These are phyloP conservation scores for Ustilaginoidea virens DNA, from an alignment of 2,329 filamentous ascomycete species.

Conservation along the genomic window DNA sequence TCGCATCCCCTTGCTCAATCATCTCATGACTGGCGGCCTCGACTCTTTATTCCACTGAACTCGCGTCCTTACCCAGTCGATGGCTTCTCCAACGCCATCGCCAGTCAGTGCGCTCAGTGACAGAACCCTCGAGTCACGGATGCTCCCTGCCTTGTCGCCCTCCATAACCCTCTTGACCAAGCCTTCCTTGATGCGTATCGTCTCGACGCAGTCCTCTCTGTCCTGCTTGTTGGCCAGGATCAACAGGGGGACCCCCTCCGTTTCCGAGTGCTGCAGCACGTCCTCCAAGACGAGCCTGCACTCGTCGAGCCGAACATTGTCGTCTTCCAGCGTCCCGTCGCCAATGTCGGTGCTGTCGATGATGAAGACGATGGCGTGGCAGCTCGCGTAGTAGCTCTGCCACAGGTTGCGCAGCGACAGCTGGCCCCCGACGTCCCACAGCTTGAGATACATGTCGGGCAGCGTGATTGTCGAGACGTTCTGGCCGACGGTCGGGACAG, in stretches of 20 bases:
- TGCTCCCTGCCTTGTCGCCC: slow-evolving; percentile 72
- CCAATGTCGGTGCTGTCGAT: slow-evolving; percentile 91
- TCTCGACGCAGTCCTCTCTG: slow-evolving; percentile 91
- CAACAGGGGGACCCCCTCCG: slow-evolving; percentile 79
- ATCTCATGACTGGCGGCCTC: slow-evolving; percentile 85
- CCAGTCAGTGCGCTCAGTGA: slow-evolving; percentile 83
- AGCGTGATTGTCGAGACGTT: slow-evolving; percentile 87
- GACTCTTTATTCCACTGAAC: slow-evolving; percentile 96
- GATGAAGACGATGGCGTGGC: slow-evolving; percentile 95
- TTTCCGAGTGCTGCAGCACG: slow-evolving; percentile 73
- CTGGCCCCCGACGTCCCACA: slow-evolving; percentile 97
- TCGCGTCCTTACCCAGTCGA: slow-evolving; percentile 89
- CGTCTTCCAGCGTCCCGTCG: slow-evolving; percentile 51
- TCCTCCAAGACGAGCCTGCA: slow-evolving; percentile 81
- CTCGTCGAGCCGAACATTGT: slow-evolving; percentile 58
- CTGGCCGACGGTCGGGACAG: slow-evolving; percentile 91
- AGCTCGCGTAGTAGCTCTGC: slow-evolving; percentile 89
- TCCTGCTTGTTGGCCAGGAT: slow-evolving; percentile 97
- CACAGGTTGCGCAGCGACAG: slow-evolving; percentile 77
- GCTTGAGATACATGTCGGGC: slow-evolving; percentile 91
- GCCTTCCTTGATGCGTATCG: slow-evolving; percentile 93
- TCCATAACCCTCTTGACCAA: slow-evolving; percentile 92
- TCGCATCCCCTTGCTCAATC: slow-evolving; percentile 7
- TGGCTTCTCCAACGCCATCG: slow-evolving; percentile 78
- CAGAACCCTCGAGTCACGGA: slow-evolving; percentile 80